Base-by-base conservation (phyloP, 1,139 yeast genomes). In the Taphrina wiesneri region DNA sequence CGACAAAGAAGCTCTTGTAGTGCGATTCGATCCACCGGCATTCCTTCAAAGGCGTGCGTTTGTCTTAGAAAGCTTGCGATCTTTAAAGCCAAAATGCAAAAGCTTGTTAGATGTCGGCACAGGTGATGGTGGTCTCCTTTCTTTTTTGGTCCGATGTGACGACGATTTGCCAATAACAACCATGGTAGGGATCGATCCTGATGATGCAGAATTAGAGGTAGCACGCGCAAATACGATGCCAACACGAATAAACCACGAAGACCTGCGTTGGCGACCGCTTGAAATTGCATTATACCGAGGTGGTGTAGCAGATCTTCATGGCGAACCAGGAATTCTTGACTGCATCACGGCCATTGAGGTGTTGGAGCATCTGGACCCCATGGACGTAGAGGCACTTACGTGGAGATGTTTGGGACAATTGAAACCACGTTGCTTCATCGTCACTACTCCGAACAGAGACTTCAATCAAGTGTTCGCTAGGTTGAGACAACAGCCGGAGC, bases 301-400 rank as follows among this genome's bases (percentile, higher is more conserved):
- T 5, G 64, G 56, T 11, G 39, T 57, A 25, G 34, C 41, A 30
- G 47, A 64, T 17, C 36, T 64, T 15, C 52, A 19, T 9, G 36
- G 28, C 6, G 45, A 15, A 49, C 46, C 3, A 5, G 25, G 34
- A 19, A 23, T 19, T 6, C 51, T 36, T 34, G 67, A 64, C n/a
- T 64, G 60, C 21, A 36, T 64, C n/a, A 63, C 61, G 11, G 67
- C 67, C 13, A 57, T 53, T n/a, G 67, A 64, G 30, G 63, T 64
- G 19, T 36, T 64, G 9, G 67, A 64, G 30, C 67, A 64, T 51
- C 49, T 57, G 15, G 54, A 56, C n/a, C 60, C 60, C 0, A 41
- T 32, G 13, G 64, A 51, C 21, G 49, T 64, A 5, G 51, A 19
- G 19, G 53, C 56, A n/a, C 19, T 64, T 7, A 39, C 56, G 9